Evolutionary conservation across 75 land plant species (phyloP), one percentile per base, ranked within the genome.

Genomic region (Cupressus sempervirens): DNA sequence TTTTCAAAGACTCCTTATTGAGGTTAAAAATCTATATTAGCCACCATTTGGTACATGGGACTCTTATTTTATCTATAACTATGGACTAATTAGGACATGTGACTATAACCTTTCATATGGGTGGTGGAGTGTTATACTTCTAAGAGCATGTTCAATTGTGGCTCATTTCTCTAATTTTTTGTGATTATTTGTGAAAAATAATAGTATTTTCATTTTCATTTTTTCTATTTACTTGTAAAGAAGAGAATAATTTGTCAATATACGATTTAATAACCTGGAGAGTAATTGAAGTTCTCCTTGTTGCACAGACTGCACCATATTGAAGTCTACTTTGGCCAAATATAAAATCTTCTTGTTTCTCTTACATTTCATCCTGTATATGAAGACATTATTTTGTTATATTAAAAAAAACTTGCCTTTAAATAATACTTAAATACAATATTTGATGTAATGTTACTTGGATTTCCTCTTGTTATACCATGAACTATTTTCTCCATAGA

Each of bases 321-420:
- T 76, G 46, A 85, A 89, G 46, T 91, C 90, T 87, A 82, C 41
- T 45, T 77, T 87, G 52, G 89, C 90, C 7, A 89, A 72, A 62
- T 89, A 81, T 41, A 76, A 5, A 41, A 76, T 56, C 58, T 18
- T 41, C 20, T 76, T 41, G 6, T 4, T 18, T 1, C 23, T 35
- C 58, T 4, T 56, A 18, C 58, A 56, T 3, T n/a, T 3, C 80
- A 76, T 40, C 1, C 80, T 76, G 6, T 1, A 76, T n/a, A n/a
- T n/a, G n/a, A n/a, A n/a, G 4, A 38, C n/a, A 23, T 34, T 34
- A 13, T 3, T 0, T 4, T 23, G 5, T 0, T 13, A 76, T 14
- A 16, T 7, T 16, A 8, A 1, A 9, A 76, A 20, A 38, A 38
- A 0, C n/a, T 20, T 4, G 1, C 5, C 43, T 16, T 38, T 23